Conservation (phyloP, 495 filamentous ascomycete genomes). For the Collariella sp. region DNA sequence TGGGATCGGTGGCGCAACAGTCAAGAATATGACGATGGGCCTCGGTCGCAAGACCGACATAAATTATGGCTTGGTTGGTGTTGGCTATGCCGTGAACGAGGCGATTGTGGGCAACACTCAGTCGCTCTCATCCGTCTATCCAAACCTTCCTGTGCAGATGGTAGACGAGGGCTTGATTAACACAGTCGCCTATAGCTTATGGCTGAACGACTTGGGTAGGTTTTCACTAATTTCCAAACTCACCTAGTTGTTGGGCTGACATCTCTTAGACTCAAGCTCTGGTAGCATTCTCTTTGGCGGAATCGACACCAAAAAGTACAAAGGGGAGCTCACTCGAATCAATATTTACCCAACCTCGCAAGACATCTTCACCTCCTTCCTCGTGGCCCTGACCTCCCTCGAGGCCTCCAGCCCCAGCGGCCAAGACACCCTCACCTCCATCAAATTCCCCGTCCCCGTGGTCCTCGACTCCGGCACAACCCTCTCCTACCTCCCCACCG, state of each 20-base stretch:
- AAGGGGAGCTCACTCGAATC: conserved; percentile 63
- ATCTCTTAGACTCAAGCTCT: conserved; percentile 27
- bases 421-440: conserved; percentile 42
- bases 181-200: conserved; percentile 79
- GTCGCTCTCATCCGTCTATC: conserved; percentile 44
- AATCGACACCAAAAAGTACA: conserved; percentile 79
- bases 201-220: conserved; percentile 68
- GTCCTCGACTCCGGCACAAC: conserved; percentile 87
- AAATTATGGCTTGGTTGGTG: conserved; percentile 71
- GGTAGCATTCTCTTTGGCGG: conserved; percentile 70
- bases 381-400: conserved; percentile 61
- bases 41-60: conserved; percentile 65
- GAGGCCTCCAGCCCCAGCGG: conserved; percentile 38
- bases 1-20: conserved; percentile 52
- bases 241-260: neutral
- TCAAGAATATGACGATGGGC: conserved; percentile 76
- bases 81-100: conserved; percentile 77
- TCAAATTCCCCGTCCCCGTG: conserved; percentile 51
- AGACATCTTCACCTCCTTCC: conserved; percentile 49
- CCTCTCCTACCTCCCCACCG: conserved; percentile 72
- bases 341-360: conserved; percentile 44
- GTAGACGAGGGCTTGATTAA: conserved; percentile 64
- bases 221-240: neutral
- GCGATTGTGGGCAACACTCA: conserved; percentile 49
- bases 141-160: conserved; percentile 74